Base-by-base conservation (phyloP, 345 rosid species). In the Acer negundo region DNA sequence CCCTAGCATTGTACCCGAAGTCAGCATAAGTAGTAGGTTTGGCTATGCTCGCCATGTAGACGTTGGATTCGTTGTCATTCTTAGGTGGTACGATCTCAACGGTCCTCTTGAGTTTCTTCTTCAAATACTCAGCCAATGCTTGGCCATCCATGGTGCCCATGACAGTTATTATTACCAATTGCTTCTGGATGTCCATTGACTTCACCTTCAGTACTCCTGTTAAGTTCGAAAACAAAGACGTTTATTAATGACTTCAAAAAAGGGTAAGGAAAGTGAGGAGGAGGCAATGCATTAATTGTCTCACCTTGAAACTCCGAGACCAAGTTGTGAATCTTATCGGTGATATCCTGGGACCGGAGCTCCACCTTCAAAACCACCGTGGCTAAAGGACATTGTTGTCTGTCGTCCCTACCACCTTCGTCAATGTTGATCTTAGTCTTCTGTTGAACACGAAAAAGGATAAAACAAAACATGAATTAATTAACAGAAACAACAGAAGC, bases 61-160 rank as follows among this genome's bases (percentile, higher is more conserved):
- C 85, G 11, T 53, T 61, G 9, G 70, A 75, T 66, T 85, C 73
- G n/a, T 75, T 78, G 1, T 76, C 84, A 46, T 88, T 92, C 86
- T 91, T 90, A 16, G 90, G 90, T 13, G 90, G 93, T 79, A 93
- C 84, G n/a, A 88, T 82, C 69, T 88, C 85, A 9, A 89, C 92
- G 0, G 76, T n/a, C 71, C 87, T 81, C 86, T 88, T 95, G 51
- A 93, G 87, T 75, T 77, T 92, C 51, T 84, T 86, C 87, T 79
- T 84, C 73, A 95, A 42, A 40, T 35, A 59, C 56, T 85, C 91
- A 0, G 79, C 67, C 82, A 95, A 65, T 20, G 81, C 85, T 70
- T 92, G 86, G 1, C 80, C 84, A 47, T 93, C 96, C 94, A 93
- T 90, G 0, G 88, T 84, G 53, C 98, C 99, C 4, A 78, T 95